phyloP scores from a whole-genome alignment of 1,284 basidiomycete genomes.

The Schizophyllum commune region DNA sequence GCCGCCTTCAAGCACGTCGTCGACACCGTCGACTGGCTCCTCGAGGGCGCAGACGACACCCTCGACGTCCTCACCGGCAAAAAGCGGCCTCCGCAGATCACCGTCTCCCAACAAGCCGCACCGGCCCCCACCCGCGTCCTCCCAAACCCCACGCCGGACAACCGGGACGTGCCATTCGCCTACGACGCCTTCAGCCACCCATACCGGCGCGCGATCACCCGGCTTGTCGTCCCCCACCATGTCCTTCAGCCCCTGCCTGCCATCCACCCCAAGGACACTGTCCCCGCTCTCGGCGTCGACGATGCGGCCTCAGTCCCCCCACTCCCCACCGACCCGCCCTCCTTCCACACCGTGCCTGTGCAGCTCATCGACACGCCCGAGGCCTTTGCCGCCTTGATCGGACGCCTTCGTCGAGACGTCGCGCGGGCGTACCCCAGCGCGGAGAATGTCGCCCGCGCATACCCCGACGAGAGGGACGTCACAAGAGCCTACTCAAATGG shows the following conservation, averaged over 20 bases:
- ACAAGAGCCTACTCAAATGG: too few species aligned
- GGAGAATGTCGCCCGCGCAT: too few species aligned
- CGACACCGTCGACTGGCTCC: constrained; percentile 76
- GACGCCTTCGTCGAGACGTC: too few species aligned
- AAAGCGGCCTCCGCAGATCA: neutral
- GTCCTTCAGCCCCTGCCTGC: neutral
- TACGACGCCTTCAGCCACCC: neutral
- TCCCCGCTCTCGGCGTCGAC: neutral
- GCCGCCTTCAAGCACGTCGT: constrained; percentile 25
- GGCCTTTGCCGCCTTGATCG: neutral
- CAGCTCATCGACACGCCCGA: neutral
- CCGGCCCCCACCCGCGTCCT: neutral
- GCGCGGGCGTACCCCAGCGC: too few species aligned
- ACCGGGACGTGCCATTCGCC: neutral
- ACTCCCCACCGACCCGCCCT: neutral
- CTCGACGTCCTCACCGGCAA: neutral
- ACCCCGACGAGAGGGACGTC: too few species aligned
- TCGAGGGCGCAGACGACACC: constrained; percentile 41
- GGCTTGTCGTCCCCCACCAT: neutral
- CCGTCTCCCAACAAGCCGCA: neutral
- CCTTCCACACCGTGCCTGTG: neutral
- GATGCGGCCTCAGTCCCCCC: neutral
- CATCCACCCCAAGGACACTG: neutral
- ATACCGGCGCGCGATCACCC: neutral
- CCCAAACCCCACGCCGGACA: neutral